Evolutionary conservation across 2,329 filamentous ascomycete genomes (phyloP).

Genomic region (Aspergillus quadricinctus): DNA sequence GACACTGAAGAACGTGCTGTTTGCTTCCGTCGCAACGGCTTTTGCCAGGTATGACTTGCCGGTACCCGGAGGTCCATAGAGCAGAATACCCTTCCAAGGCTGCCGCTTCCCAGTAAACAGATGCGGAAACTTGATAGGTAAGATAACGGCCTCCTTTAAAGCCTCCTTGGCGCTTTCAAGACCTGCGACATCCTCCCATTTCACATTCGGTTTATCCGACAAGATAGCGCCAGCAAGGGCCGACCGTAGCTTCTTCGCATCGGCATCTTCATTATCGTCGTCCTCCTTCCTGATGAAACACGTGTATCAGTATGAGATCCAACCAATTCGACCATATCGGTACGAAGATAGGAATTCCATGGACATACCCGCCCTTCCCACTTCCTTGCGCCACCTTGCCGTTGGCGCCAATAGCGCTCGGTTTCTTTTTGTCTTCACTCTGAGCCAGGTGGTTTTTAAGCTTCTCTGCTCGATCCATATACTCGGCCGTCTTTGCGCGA

Average conservation of each 20-base stretch:
- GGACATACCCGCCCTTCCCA: constrained; percentile 52
- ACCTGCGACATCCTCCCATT: constrained; percentile 97
- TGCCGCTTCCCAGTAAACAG: constrained; percentile 93
- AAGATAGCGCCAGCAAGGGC: constrained; percentile 89
- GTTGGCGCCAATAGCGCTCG: constrained; percentile 49
- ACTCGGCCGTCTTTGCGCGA: constrained; percentile 87
- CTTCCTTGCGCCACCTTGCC: constrained; percentile 48
- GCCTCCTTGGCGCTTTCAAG: constrained; percentile 93
- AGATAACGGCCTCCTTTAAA: constrained; percentile 92
- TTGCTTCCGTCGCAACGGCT: constrained; percentile 95
- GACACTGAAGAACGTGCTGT: constrained; percentile 98
- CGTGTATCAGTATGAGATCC: constrained; percentile 4
- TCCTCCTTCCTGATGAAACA: constrained; percentile 43
- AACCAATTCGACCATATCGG: not conserved
- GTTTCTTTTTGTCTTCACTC: constrained; percentile 48
- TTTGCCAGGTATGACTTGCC: constrained; percentile 98
- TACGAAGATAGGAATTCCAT: constrained; percentile 4
- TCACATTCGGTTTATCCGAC: constrained; percentile 91
- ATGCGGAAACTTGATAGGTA: constrained; percentile 98
- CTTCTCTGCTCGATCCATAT: constrained; percentile 98
- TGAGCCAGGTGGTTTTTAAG: constrained; percentile 85
- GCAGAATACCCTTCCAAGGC: constrained; percentile 95
- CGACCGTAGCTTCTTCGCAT: constrained; percentile 90
- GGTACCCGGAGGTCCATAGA: constrained; percentile 94
- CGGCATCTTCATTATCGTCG: constrained; percentile 74